Conservation (phyloP, 352 stramenopile species). For the Globisporangium radiosum region DNA sequence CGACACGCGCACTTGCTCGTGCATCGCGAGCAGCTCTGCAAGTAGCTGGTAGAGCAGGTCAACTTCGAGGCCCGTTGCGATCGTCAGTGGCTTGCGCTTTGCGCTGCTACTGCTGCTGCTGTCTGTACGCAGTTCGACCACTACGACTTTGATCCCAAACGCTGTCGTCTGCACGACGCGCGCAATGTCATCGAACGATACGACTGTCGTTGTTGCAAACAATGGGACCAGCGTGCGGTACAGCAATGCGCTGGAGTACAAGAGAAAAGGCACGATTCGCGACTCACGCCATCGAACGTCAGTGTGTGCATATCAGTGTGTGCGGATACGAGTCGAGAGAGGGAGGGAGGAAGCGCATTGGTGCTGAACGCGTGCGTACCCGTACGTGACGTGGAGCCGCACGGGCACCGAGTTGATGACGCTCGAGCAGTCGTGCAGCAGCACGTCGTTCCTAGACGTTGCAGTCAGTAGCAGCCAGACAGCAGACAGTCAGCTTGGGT, state of each 20-base stretch:
- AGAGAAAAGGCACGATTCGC: not conserved
- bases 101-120: conserved; percentile 5
- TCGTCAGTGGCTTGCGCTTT: conserved; percentile 36
- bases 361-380: conserved; percentile 23
- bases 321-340: not conserved
- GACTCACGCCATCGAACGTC: no score
- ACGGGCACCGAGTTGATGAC: conserved; percentile 66
- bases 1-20: conserved; percentile 13
- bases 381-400: conserved; percentile 70
- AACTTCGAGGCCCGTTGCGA: conserved; percentile 72
- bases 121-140: conserved; percentile 23
- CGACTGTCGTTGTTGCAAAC: conserved; percentile 56
- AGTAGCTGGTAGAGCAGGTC: conserved; percentile 71
- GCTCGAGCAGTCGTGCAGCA: conserved; percentile 76
- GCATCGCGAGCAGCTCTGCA: conserved; percentile 52
- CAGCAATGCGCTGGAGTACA: conserved; percentile 35
- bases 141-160: conserved; percentile 62
- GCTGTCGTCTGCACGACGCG: conserved; percentile 47
- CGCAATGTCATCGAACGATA: conserved; percentile 53
- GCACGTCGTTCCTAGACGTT: conserved; percentile 42
- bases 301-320: no score
- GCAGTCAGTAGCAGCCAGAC: not conserved
- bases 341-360: not conserved
- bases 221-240: conserved; percentile 75
- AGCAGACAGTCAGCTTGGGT: not conserved